These are phyloP conservation scores for Phytophthora pistaciae DNA, from an alignment of 352 stramenopile species.

Conservation along the genomic window DNA sequence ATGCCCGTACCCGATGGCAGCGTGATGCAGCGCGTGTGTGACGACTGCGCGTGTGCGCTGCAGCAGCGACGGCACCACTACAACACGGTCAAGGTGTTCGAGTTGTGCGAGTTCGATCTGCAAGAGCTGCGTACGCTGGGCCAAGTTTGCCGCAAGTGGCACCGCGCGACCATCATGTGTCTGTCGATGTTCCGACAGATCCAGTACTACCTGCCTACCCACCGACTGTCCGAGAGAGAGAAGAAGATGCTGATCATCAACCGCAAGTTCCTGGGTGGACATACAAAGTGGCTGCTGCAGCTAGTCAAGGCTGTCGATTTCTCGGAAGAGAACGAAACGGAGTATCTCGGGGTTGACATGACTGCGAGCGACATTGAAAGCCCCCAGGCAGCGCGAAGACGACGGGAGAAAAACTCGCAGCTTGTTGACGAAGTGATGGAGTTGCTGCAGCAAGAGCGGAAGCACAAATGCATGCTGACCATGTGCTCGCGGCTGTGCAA, in stretches of 20 bases:
- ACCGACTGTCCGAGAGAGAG: constrained; percentile 76
- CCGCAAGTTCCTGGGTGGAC: constrained; percentile 73
- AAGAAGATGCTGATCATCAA: constrained; percentile 85
- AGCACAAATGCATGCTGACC: constrained; percentile 88
- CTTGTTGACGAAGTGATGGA: constrained; percentile 71
- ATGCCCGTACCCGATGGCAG: constrained; percentile 71
- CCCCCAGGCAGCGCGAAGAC: constrained; percentile 8
- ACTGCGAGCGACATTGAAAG: constrained; percentile 33
- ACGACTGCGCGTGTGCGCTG: constrained; percentile 81
- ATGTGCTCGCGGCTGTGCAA: constrained; percentile 89
- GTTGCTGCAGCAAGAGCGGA: constrained; percentile 70
- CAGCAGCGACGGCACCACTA: constrained; percentile 88
- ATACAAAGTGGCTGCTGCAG: constrained; percentile 89
- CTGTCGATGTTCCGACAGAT: constrained; percentile 91
- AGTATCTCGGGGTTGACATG: constrained; percentile 30
- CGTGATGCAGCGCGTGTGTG: constrained; percentile 83
- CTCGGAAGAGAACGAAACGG: constrained; percentile 58
- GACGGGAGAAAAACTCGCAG: constrained; percentile 36
- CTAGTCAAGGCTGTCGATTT: constrained; percentile 88
- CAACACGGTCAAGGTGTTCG: constrained; percentile 88
- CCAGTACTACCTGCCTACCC: constrained; percentile 87
- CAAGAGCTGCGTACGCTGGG: constrained; percentile 77
- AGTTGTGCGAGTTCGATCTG: constrained; percentile 84
- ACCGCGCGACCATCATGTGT: constrained; percentile 89
- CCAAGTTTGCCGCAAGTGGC: constrained; percentile 88